Evolutionary conservation across 495 filamentous ascomycete species (phyloP).

Genomic region (Neurospora sp.): DNA sequence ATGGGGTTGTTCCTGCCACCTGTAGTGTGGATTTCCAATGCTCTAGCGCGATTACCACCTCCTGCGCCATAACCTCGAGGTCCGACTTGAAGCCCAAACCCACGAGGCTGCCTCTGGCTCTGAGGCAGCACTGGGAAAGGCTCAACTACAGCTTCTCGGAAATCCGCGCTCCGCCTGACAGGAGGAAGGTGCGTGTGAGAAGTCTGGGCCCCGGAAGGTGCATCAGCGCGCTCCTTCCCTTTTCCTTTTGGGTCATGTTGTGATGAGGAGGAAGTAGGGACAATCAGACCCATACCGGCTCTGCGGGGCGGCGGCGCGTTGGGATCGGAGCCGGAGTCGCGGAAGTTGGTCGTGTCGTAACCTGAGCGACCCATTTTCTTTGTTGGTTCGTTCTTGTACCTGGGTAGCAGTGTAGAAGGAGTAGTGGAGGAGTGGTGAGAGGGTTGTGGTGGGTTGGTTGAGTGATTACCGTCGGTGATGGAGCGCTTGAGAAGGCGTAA

Average conservation of each 20-base stretch:
- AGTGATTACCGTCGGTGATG: not conserved
- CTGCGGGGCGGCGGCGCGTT: not conserved
- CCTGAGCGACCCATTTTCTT: slow-evolving; percentile 7
- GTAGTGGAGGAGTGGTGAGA: not conserved
- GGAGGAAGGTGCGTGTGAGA: not conserved
- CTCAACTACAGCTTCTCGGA: not conserved
- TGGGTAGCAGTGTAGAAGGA: too few species aligned
- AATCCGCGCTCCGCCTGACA: not conserved
- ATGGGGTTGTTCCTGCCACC: not conserved
- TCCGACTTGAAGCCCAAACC: not conserved
- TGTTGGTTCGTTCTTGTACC: not conserved
- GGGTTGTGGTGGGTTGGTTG: not conserved
- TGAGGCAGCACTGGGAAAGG: not conserved
- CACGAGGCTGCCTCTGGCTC: not conserved
- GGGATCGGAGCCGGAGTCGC: not conserved
- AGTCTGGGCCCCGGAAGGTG: not conserved
- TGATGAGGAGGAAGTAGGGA: accelerated
- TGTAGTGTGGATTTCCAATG: not conserved
- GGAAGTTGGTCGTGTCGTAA: slow-evolving; percentile 11
- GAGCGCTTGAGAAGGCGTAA: not conserved
- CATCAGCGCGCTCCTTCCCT: not conserved
- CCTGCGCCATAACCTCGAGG: not conserved
- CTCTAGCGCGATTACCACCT: not conserved
- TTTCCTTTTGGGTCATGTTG: slow-evolving; percentile 4
- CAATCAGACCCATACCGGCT: not conserved